Conservation (phyloP, 2,329 filamentous ascomycete genomes). For the Sclerotiophoma versabilis region DNA sequence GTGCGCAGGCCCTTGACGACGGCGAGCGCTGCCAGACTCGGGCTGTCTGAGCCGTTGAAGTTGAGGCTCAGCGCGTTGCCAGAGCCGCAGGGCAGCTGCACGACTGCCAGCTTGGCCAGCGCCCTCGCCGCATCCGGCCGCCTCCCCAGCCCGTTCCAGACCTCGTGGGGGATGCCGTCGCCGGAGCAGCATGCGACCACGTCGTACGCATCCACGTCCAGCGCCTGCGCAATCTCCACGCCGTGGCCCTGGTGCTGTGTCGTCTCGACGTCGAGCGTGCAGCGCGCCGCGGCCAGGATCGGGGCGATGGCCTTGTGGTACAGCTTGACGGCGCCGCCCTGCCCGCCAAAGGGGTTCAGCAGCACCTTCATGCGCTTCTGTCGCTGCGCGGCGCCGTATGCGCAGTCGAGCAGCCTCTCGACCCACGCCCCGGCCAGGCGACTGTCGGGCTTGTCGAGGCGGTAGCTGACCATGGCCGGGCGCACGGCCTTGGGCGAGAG, state of each 20-base stretch:
- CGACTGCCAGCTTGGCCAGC: conserved; percentile 78
- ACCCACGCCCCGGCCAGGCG: conserved; percentile 67
- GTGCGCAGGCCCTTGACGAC: conserved; percentile 89
- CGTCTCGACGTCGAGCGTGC: conserved; percentile 74
- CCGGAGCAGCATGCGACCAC: conserved; percentile 89
- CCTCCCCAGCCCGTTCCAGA: conserved; percentile 89
- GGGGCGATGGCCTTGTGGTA: conserved; percentile 81
- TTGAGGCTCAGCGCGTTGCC: conserved; percentile 96
- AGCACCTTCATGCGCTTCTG: conserved; percentile 84
- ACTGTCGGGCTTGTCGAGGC: conserved; percentile 61
- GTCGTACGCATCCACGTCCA: conserved; percentile 84
- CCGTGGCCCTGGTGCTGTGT: conserved; percentile 80
- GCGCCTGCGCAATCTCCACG: conserved; percentile 73
- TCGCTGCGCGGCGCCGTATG: conserved; percentile 73
- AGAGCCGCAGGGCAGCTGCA: conserved; percentile 88
- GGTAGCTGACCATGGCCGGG: conserved; percentile 67
- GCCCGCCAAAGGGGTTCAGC: conserved; percentile 89
- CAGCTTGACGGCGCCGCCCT: conserved; percentile 74
- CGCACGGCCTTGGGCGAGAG: conserved; percentile 65
- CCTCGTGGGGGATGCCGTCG: conserved; percentile 89
- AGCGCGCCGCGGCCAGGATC: conserved; percentile 81
- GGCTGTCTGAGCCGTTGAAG: conserved; percentile 78
- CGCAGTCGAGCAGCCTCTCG: conserved; percentile 67
- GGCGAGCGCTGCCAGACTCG: conserved; percentile 78
- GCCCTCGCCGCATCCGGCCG: conserved; percentile 77